Evolutionary conservation across 768 basidiomycete genomes (phyloP).

Genomic region (Boletus tylopilopsis): DNA sequence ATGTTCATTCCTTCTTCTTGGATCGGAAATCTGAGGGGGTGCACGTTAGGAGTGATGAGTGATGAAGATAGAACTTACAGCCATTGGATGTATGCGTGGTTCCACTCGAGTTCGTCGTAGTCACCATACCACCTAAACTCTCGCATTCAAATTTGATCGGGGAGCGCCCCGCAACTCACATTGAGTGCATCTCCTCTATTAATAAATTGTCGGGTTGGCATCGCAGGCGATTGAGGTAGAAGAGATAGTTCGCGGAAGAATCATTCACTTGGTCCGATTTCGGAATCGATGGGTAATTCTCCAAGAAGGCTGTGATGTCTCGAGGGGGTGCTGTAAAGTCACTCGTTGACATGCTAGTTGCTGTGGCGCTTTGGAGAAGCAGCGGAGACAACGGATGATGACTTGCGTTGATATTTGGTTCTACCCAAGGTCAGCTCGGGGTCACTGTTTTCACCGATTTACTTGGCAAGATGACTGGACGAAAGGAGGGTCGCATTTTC

Average conservation of each 20-base stretch:
- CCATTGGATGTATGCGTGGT: slow-evolving; percentile 79
- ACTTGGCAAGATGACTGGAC: not conserved
- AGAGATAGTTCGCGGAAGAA: slow-evolving; percentile 47
- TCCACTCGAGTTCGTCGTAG: slow-evolving; percentile 57
- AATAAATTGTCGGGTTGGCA: slow-evolving; percentile 59
- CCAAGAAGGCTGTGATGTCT: slow-evolving; percentile 27
- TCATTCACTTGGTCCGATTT: slow-evolving; percentile 5
- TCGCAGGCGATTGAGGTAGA: slow-evolving; percentile 54
- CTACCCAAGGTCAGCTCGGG: not conserved
- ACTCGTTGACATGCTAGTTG: slow-evolving; percentile 15
- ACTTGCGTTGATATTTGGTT: slow-evolving; percentile 1
- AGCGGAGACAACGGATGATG: slow-evolving; percentile 11
- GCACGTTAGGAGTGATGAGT: not conserved
- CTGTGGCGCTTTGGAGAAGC: not conserved
- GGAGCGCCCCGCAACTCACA: slow-evolving; percentile 34
- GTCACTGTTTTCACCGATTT: not conserved
- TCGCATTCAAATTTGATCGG: not conserved
- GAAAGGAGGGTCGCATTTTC: not conserved
- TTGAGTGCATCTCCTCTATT: slow-evolving; percentile 60
- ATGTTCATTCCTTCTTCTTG: slow-evolving; percentile 72
- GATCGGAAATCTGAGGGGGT: slow-evolving; percentile 57
- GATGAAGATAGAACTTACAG: slow-evolving; percentile 44
- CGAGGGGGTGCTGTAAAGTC: slow-evolving; percentile 8
- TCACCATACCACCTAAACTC: slow-evolving; percentile 59
- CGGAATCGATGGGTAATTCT: slow-evolving; percentile 18